Evolutionary conservation across 1,284 basidiomycete genomes (phyloP).

Genomic region (Cerrena zonata): DNA sequence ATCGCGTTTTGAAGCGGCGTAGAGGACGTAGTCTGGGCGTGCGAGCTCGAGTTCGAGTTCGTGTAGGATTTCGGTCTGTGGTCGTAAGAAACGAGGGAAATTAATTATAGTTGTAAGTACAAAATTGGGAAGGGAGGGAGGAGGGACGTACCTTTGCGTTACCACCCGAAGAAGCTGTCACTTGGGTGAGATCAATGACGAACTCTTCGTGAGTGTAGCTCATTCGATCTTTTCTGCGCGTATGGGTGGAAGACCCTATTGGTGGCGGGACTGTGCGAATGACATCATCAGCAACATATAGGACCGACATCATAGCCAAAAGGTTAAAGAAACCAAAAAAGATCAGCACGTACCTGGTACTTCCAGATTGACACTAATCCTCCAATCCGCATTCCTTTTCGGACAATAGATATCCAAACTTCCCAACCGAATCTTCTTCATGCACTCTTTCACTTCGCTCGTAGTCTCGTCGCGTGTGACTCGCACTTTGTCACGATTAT

Average conservation of each 20-base stretch:
- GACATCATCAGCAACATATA: background rate
- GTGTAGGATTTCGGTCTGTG: conserved; percentile 56
- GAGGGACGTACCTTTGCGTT: conserved; percentile 42
- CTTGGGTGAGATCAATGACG: conserved; percentile 89
- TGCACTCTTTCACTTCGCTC: conserved; percentile 56
- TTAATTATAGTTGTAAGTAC: too few relatives aligned
- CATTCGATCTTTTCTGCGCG: conserved; percentile 83
- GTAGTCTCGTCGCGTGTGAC: conserved; percentile 81
- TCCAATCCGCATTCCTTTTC: conserved; percentile 80
- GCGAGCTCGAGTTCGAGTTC: conserved; percentile 72
- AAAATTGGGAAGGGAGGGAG: conserved; percentile 7
- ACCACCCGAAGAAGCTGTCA: conserved; percentile 49
- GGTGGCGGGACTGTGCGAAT: conserved; percentile 12
- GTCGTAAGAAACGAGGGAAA: background rate
- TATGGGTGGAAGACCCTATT: conserved; percentile 48
- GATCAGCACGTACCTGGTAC: conserved; percentile 49
- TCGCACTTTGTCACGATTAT: conserved; percentile 65
- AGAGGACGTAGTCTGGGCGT: conserved; percentile 53
- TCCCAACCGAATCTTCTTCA: conserved; percentile 79
- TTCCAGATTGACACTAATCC: conserved; percentile 87
- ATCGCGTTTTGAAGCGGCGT: conserved; percentile 52
- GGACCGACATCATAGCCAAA: background rate
- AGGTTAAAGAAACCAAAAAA: conserved; percentile 6
- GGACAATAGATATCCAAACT: conserved; percentile 87
- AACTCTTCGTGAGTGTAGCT: conserved; percentile 92